Conservation (phyloP, 2,329 filamentous ascomycete species). For the Byssochlamys sp. region DNA sequence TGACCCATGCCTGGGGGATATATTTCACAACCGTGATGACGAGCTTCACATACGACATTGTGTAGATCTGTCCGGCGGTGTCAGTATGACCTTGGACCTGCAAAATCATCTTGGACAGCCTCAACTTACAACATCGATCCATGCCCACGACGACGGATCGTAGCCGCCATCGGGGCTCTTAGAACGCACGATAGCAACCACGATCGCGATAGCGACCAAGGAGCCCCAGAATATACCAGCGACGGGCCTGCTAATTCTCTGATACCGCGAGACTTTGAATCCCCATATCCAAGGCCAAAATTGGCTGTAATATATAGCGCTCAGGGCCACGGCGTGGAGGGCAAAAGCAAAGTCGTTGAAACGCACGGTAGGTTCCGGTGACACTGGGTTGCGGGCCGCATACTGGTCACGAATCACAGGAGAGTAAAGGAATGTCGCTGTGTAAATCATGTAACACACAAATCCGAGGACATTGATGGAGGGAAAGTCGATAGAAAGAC, state of each 20-base stretch:
- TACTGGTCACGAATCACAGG: conserved; percentile 71
- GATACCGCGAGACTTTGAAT: conserved; percentile 51
- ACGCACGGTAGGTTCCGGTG: conserved; percentile 70
- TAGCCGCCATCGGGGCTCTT: conserved; percentile 34
- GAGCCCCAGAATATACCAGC: conserved; percentile 62
- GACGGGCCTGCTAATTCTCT: conserved; percentile 53
- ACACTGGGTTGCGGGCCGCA: conserved; percentile 62
- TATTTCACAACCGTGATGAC: conserved; percentile 86
- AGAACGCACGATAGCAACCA: conserved; percentile 34
- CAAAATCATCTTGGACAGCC: not conserved
- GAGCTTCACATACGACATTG: conserved; percentile 80
- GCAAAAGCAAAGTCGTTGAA: conserved; percentile 88
- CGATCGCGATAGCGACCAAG: conserved; percentile 36
- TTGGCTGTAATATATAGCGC: conserved; percentile 65
- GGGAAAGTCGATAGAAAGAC: conserved; percentile 81
- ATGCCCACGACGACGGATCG: conserved; percentile 47
- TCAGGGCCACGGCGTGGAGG: conserved; percentile 65
- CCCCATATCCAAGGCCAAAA: conserved; percentile 66
- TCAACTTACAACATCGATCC: conserved; percentile 52
- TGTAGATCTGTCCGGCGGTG: conserved; percentile 43
- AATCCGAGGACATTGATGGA: conserved; percentile 57
- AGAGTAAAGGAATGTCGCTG: conserved; percentile 66
- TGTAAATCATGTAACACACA: conserved; percentile 64
- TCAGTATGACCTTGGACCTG: conserved; percentile 5
- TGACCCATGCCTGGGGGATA: conserved; percentile 72